phyloP scores from a whole-genome alignment of 73 alveolate species.

The Stentor roeselii region DNA sequence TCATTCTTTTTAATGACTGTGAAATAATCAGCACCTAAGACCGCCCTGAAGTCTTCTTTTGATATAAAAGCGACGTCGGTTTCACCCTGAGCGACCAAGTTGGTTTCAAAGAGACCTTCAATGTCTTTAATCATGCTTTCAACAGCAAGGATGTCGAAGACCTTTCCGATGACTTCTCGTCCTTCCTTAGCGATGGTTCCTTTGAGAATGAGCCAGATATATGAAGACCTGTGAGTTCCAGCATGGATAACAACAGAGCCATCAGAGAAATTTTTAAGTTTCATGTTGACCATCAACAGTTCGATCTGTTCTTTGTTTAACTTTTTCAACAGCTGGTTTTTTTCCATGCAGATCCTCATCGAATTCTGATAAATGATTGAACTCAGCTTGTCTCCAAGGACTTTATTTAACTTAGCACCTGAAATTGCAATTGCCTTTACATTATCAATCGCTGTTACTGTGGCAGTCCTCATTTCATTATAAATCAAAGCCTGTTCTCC shows the following conservation, averaged over 20 bases:
- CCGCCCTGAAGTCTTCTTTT: neutral
- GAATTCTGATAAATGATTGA: neutral
- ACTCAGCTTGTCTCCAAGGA: neutral
- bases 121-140: neutral
- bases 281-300: neutral
- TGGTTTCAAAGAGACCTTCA: conserved; percentile 20
- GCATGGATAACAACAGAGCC: neutral
- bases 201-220: neutral
- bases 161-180: neutral
- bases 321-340: neutral
- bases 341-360: conserved; percentile 23
- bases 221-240: neutral
- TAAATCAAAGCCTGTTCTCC: conserved; percentile 51
- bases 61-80: neutral
- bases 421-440: conserved; percentile 23
- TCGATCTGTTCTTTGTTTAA: conserved; percentile 18
- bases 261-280: neutral
- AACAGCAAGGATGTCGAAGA: neutral
- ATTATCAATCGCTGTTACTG: conserved; percentile 40
- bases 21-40: neutral
- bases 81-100: neutral
- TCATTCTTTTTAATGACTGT: neutral
- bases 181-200: conserved; percentile 1
- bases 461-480: conserved; percentile 50
- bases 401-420: neutral